Base-by-base conservation (phyloP, 2,329 filamentous ascomycete genomes). In the Pleoardoris graminearum region DNA sequence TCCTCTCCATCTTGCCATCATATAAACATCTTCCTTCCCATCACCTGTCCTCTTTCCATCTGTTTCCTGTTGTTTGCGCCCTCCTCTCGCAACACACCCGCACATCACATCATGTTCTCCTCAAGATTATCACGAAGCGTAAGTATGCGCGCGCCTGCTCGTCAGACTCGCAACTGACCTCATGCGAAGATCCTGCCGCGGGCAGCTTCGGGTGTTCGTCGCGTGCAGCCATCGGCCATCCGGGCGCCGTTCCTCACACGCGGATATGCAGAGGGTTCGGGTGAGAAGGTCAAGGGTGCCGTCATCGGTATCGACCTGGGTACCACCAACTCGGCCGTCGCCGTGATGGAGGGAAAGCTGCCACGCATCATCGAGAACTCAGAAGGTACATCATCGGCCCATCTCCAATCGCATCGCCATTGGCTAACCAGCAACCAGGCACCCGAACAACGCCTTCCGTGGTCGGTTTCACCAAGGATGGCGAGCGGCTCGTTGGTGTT, bases 271-370 rank as follows among this genome's bases (percentile, higher is more conserved):
- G 86, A 89, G 63, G 85, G 84, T 69, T 80, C 80, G 54, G 80
- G 83, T 64, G 83, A 84, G 75, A 97, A 97, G 85, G 87, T 97
- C 57, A 90, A 93, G 81, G 94, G 94, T 73, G 80, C 90, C 71
- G 93, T 97, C 76, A 97, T 97, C 72, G 94, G 94, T 87, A 97
- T 97, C 76, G 93, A 97, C 84, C 80, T 97, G 72, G 93, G 93
- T 74, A 97, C 93, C 74, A 97, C 93, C 69, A 97, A 97, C 85
- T 97, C 93, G 56, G 93, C 93, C 51, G 93, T 97, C 57, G 93
- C 92, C 71, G 82, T 97, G 62, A 96, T 97, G 92, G 93, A 97
- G 83, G 94, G 93, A 79, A 96, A 96, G 83, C 79, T 84, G 51
- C 91, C 93, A 68, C 91, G 88, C 79, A 97, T 97, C 76, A 97